A percentile compares a stretch with the other conserved stretches of the same genome.
Conservation (phyloP, 2,329 filamentous ascomycete species). For the Venturia nashicola region DNA sequence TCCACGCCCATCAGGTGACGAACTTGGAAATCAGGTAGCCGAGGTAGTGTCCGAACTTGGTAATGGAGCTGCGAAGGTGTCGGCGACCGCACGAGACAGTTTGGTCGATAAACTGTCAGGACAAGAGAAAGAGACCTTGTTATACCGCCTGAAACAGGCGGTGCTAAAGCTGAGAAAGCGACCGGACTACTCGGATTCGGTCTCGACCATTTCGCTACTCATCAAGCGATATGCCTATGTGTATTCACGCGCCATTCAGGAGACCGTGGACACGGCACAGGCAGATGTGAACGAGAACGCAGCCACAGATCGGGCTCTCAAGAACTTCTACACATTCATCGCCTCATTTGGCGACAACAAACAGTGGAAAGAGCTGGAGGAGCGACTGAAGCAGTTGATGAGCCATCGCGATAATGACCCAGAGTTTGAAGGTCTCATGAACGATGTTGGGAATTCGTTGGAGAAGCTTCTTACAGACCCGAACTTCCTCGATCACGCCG, state of each 20-base stretch:
- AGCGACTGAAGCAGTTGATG: constrained; percentile 56
- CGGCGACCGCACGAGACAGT: constrained; percentile 53
- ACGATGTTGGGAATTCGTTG: constrained; percentile 59
- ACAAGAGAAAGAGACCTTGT: constrained; percentile 59
- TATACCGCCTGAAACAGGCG: constrained; percentile 64
- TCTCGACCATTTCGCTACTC: constrained; percentile 63
- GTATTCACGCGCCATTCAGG: constrained; percentile 62
- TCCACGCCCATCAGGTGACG: constrained; percentile 38
- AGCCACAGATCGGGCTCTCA: constrained; percentile 61
- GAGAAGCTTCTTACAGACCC: constrained; percentile 78
- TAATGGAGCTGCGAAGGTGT: constrained; percentile 32
- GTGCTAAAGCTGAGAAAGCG: constrained; percentile 63
- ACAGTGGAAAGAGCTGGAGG: constrained; percentile 65
- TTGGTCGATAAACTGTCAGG: constrained; percentile 60
- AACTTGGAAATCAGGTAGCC: constrained; percentile 43
- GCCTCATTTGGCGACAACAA: constrained; percentile 64
- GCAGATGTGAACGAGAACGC: constrained; percentile 62
- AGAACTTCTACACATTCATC: constrained; percentile 70
- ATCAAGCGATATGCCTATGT: constrained; percentile 65
- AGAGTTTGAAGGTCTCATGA: constrained; percentile 68
- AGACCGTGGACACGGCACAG: constrained; percentile 53
- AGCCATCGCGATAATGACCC: constrained; percentile 65
- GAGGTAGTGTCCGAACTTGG: constrained; percentile 25
- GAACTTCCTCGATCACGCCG: constrained; percentile 66
- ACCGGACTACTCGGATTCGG: constrained; percentile 74